Conservation (phyloP, 805 yeast species). For the Candida quercuum region DNA sequence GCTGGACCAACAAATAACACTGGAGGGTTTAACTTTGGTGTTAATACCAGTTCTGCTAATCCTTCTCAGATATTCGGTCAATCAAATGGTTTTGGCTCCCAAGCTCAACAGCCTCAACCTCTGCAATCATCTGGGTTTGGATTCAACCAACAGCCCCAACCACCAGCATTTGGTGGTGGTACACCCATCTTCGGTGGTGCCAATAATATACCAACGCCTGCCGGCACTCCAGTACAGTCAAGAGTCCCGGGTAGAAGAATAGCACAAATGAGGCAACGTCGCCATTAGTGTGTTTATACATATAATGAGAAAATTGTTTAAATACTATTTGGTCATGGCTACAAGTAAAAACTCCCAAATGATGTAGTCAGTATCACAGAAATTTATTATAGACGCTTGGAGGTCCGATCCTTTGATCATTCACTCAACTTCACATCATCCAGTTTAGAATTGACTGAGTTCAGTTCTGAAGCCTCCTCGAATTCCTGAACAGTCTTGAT, state of each 20-base stretch:
- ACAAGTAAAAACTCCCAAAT: too few species aligned
- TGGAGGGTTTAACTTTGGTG: constrained; percentile 14
- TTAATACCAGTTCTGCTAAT: constrained; percentile 4
- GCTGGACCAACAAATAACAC: constrained; percentile 6
- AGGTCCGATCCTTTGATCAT: too few species aligned
- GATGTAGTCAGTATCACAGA: too few species aligned
- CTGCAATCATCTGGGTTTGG: neutral
- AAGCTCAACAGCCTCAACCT: neutral
- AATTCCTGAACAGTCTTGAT: constrained; percentile 49
- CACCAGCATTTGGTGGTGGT: constrained; percentile 2
- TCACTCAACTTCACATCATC: too few species aligned
- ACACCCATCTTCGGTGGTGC: constrained; percentile 2
- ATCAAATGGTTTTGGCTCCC: constrained; percentile 1
- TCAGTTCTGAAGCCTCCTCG: constrained; percentile 6
- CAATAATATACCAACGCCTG: constrained; percentile 20
- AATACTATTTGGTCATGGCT: too few species aligned
- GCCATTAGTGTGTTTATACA: constrained; percentile 12
- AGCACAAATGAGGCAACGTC: constrained; percentile 24
- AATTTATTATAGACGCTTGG: too few species aligned
- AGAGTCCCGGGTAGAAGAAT: constrained; percentile 21
- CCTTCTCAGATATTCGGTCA: constrained; percentile 11
- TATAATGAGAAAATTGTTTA: neutral
- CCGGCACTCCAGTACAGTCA: constrained; percentile 8
- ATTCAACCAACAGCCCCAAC: neutral
- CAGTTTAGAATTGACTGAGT: neutral